A percentile compares a stretch with the other conserved stretches of the same genome.
These are phyloP conservation scores for Fusarium verticillioides DNA, from an alignment of 2,329 filamentous ascomycete genomes.

Conservation along the genomic window DNA sequence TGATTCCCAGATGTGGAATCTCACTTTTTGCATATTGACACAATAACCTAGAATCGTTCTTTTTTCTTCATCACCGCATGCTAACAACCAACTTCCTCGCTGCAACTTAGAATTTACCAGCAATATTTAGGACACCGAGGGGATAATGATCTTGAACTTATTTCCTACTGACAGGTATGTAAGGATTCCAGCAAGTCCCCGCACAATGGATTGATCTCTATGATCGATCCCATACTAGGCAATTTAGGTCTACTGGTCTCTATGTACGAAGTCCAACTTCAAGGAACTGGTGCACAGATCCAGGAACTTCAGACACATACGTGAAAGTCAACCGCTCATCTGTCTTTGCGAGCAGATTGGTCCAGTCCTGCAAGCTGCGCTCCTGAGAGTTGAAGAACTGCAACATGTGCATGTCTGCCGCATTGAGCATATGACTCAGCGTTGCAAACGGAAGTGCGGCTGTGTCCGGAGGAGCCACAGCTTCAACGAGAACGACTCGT, in stretches of 20 bases:
- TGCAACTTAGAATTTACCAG: background rate
- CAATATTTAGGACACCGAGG: rapidly evolving
- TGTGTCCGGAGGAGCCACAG: conserved; percentile 42
- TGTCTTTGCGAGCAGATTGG: conserved; percentile 3
- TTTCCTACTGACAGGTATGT: rapidly evolving
- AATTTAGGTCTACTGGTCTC: background rate
- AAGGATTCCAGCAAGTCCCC: rapidly evolving
- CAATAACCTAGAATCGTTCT: background rate
- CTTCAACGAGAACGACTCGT: conserved; percentile 51
- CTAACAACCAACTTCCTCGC: background rate
- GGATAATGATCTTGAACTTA: background rate
- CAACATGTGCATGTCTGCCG: conserved; percentile 57
- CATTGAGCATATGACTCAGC: conserved; percentile 4
- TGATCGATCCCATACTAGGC: background rate
- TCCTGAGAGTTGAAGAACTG: conserved; percentile 55
- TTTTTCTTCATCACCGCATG: background rate
- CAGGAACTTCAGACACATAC: background rate
- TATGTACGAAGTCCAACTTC: background rate
- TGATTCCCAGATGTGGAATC: rapidly evolving
- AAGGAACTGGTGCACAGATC: conserved; percentile 11
- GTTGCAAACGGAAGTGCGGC: conserved; percentile 27
- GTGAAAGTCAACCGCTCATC: conserved; percentile 31
- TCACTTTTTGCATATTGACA: background rate
- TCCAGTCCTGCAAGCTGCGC: conserved; percentile 23
- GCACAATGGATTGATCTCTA: background rate